phyloP scores from a whole-genome alignment of 257 asterid species.

The Solanum bulbocastanum region DNA sequence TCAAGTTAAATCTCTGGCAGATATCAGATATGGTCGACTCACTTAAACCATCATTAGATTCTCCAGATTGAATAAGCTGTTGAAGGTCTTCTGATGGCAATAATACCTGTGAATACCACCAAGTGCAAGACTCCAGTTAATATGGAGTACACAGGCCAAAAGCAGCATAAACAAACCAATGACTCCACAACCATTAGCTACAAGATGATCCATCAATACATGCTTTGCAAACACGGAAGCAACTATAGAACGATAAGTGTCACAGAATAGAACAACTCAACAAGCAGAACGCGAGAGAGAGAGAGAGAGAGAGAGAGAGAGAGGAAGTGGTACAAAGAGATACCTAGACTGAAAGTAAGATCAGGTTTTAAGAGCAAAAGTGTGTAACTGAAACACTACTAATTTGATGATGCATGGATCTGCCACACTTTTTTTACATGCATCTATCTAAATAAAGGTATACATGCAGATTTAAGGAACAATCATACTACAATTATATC shows the following conservation, averaged over 20 bases:
- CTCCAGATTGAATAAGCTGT: constrained; percentile 29
- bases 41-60: constrained; percentile 29
- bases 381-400: background rate
- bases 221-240: background rate
- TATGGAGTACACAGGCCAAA: background rate
- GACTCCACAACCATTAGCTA: background rate
- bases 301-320: background rate
- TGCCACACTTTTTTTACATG: background rate
- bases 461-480: background rate
- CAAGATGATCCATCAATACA: background rate
- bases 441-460: background rate
- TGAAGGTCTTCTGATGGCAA: constrained; percentile 65
- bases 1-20: constrained; percentile 52
- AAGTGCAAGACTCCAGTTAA: background rate
- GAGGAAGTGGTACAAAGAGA: background rate
- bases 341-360: background rate
- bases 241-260: background rate
- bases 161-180: background rate
- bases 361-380: background rate
- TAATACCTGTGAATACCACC: constrained; percentile 29
- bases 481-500: background rate
- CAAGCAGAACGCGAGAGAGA: background rate
- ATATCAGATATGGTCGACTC: constrained; percentile 43
- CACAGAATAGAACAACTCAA: background rate
- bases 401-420: background rate